Base-by-base conservation (phyloP, 352 stramenopile species). In the Phytophthora pistaciae region DNA sequence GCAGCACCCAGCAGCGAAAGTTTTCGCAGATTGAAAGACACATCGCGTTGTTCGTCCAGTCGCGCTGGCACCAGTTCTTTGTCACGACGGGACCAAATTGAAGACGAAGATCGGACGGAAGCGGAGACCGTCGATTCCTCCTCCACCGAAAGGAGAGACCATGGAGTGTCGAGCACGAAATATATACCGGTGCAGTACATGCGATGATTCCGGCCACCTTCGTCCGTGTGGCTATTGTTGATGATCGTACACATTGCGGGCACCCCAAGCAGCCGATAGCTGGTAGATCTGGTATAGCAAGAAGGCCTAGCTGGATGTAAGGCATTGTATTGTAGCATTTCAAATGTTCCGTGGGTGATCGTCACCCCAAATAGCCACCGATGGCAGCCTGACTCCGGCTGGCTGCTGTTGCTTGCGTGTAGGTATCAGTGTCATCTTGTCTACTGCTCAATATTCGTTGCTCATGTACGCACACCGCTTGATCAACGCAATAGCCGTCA, bases 21-120 rank as follows among this genome's bases (percentile, higher is more conserved):
- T 64, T 60, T 59, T 68, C 50, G 59, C 58, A 72, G 58, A 63
- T 60, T 58, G 66, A 29, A 13, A 21, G 23, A 31, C 66, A 68
- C 58, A 59, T 66, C 59, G 42, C 65, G 42, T 56, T 66, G 33
- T 68, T 73, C 60, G 66, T 73, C 66, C 60, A 69, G 59, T 73
- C 59, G 66, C 49, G 38, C 9, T 40, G 29, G 29, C 33, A 58
- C 36, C 54, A 36, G 10, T 20, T 42, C 21, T 63, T 68, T 68
- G 61, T 68, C 40, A 50, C 62, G 3, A 49, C 13, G 10, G 29
- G 29, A 20, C 11, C 27, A 49, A 20, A 23, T 50, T 60, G 53
- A 50, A 60, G 60, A 31, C 23, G 27, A 42, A 59, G 60, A 68
- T 7, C 40, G 25, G 21, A 49, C 9, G 44, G 63, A 31, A 55